Evolutionary conservation across 495 filamentous ascomycete species (phyloP), one percentile per base, ranked within the genome.

Genomic region (Tirmania nivea): DNA sequence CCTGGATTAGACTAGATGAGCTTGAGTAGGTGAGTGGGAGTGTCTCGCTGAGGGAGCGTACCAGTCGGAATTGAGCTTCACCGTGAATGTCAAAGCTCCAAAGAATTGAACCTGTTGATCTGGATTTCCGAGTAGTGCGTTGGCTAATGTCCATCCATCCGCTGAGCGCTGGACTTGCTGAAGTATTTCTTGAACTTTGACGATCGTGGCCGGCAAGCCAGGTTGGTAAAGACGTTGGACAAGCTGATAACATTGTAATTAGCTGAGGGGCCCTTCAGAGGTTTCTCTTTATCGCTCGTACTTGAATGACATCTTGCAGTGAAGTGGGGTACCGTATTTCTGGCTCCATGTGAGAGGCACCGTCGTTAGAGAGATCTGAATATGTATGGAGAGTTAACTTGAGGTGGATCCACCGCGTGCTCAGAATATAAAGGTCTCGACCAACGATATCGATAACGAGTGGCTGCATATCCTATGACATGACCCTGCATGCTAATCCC

Each of bases 51-150:
- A 50, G 6, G 6, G 48, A 50, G 59, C 67, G 51, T 69, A 84
- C 84, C 76, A 83, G 63, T 89, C 83, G 35, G 76, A 74, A 58
- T 95, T 94, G 50, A 95, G 71, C 68, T 95, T 95, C 49, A 95
- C 80, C 14, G 81, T 90, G 60, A 94, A 85, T 0, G 88, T 95
- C 56, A 93, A 72, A 34, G 89, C 90, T n/a, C 83, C 90, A 65
- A 87, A 94, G 70, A 95, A 97, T 42, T 82, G 78, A 60, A 87
- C 77, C 51, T 86, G 77, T 34, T 80, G 73, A 59, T 79, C 76
- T 2, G 73, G 68, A 56, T 73, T 77, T 34, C 68, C 62, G 17
- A 94, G 68, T 11, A 96, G 72, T 16, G 73, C 74, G 60, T 87
- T 76, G 9, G 85, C 87, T 14, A 96, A 71, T 53, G 82, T 73